A percentile compares a stretch with the other conserved stretches of the same genome.
Evolutionary conservation across 805 yeast species (phyloP).

Genomic region (Nematodospora valgi): DNA sequence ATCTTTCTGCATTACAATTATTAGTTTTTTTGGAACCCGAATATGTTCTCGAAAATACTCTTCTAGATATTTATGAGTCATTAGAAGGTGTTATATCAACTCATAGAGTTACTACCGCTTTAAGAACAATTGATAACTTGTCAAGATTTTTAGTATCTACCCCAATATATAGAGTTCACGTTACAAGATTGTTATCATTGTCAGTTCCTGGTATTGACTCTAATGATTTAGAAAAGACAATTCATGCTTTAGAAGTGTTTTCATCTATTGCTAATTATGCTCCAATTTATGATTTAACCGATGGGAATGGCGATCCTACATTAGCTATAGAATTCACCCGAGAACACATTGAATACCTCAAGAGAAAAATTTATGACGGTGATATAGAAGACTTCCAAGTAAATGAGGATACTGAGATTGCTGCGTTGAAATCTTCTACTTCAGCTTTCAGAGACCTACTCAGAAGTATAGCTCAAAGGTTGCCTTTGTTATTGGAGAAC

Average conservation of each 20-base stretch:
- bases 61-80: conserved; percentile 76
- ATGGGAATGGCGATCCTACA: conserved; percentile 36
- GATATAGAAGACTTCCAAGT: conserved; percentile 24
- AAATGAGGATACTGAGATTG: conserved; percentile 45
- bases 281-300: conserved; percentile 63
- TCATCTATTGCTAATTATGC: conserved; percentile 67
- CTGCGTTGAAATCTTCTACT: conserved; percentile 70
- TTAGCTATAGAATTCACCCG: conserved; percentile 55
- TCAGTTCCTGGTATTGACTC: conserved; percentile 81
- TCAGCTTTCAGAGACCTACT: conserved; percentile 63
- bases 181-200: conserved; percentile 68
- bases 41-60: conserved; percentile 47
- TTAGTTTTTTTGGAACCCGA: conserved; percentile 62
- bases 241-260: conserved; percentile 63
- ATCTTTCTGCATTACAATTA: conserved; percentile 57
- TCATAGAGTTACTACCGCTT: conserved; percentile 73
- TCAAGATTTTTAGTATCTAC: conserved; percentile 63
- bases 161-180: conserved; percentile 70
- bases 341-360: conserved; percentile 58
- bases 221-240: conserved; percentile 75
- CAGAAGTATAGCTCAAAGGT: conserved; percentile 50
- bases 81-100: conserved; percentile 67
- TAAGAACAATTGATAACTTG: conserved; percentile 62
- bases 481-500: conserved; percentile 65
- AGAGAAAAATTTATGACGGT: conserved; percentile 33